A percentile compares a stretch with the other conserved stretches of the same genome.
These are phyloP conservation scores for Yarrowia deformans DNA, from an alignment of 805 yeast species.

Conservation along the genomic window DNA sequence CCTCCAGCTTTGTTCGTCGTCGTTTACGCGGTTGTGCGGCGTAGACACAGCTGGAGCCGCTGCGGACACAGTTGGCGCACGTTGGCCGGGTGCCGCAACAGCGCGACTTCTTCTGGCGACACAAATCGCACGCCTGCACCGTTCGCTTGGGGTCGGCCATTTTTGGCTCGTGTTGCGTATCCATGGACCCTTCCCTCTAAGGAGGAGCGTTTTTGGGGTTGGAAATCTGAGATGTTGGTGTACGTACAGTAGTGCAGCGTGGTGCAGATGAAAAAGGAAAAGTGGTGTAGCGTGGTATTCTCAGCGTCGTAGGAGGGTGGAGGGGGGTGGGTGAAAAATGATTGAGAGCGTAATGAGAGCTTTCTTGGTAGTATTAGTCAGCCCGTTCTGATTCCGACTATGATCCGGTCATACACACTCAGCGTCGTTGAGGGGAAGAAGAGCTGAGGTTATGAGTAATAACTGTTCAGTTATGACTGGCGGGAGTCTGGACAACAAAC, in stretches of 20 bases:
- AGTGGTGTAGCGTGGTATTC: background rate
- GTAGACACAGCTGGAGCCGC: slow-evolving; percentile 12
- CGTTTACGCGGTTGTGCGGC: slow-evolving; percentile 20
- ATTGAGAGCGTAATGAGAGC: background rate
- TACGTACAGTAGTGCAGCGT: background rate
- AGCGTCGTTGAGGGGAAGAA: too few relatives aligned
- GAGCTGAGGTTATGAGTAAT: slow-evolving; percentile 12
- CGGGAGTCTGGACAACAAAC: background rate
- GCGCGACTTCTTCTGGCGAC: slow-evolving; percentile 25
- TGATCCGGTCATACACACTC: too few relatives aligned
- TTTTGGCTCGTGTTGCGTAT: background rate
- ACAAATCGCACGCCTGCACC: slow-evolving; percentile 32
- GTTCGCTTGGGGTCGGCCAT: slow-evolving; percentile 28
- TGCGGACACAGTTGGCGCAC: slow-evolving; percentile 31
- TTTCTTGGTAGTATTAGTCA: too few relatives aligned
- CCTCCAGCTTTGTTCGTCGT: slow-evolving; percentile 29
- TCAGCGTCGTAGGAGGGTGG: too few relatives aligned
- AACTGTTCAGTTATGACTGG: background rate
- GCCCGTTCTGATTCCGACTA: too few relatives aligned
- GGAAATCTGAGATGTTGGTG: background rate
- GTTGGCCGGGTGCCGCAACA: slow-evolving; percentile 39
- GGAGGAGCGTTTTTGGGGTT: background rate
- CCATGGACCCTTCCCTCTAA: background rate
- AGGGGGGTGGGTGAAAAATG: too few relatives aligned
- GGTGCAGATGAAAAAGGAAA: background rate